phyloP scores from a whole-genome alignment of 225 moss, liverwort and hornwort genomes.

The Takakia lepidozioides region DNA sequence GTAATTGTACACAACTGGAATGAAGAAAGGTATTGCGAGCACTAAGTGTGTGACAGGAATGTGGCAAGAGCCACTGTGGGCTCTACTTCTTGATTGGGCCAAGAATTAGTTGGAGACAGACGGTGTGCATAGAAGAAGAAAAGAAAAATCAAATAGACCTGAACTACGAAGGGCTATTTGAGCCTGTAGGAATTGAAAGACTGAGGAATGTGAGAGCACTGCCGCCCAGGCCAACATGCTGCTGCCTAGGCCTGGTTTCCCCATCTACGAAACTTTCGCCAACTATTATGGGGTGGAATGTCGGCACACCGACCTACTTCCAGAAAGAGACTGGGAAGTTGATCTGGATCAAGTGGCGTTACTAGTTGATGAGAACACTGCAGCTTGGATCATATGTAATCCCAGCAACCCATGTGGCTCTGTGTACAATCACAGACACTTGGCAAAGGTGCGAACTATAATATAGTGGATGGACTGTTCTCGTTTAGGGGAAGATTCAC shows the following conservation, averaged over 20 bases:
- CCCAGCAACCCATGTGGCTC: slow-evolving; percentile 90
- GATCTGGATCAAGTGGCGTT: slow-evolving; percentile 53
- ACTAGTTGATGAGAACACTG: slow-evolving; percentile 58
- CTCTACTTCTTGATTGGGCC: no score
- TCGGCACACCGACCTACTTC: slow-evolving; percentile 66
- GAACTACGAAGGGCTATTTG: no score
- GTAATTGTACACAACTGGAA: no score
- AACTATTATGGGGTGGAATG: slow-evolving; percentile 55
- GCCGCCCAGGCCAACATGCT: slow-evolving; percentile 54
- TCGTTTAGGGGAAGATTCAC: no score
- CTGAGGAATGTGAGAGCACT: no score
- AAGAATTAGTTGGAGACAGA: no score
- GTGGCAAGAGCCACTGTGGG: no score
- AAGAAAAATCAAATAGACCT: no score
- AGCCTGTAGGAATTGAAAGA: no score
- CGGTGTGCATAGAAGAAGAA: no score
- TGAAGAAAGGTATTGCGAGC: no score
- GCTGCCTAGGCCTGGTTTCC: slow-evolving; percentile 78
- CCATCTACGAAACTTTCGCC: slow-evolving; percentile 73
- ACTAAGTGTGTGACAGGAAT: no score
- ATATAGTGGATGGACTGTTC: slow-evolving; percentile 1
- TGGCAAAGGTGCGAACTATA: slow-evolving; percentile 37
- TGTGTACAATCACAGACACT: slow-evolving; percentile 54
- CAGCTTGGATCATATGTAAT: slow-evolving; percentile 69
- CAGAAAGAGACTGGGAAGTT: slow-evolving; percentile 73